Evolutionary conservation across 805 yeast genomes (phyloP), one percentile per base, ranked within the genome.

Genomic region (Teunomyces aglyptinius): DNA sequence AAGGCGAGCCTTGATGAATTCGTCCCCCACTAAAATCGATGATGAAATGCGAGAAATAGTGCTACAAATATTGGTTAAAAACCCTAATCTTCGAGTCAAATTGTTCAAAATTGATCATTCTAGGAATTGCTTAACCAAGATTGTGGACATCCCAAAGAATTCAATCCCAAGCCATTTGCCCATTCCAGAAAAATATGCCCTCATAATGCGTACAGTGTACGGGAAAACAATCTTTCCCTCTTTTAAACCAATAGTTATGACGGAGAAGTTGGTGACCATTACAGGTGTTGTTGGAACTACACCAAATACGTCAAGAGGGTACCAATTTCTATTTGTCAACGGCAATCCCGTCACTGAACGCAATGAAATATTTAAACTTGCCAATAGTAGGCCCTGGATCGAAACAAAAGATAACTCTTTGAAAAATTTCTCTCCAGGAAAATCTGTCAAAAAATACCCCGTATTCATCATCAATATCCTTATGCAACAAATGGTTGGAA

Each of bases 241-340:
- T 3, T 62, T 51, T 44, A 68, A 71, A 34, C 41, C 52, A 3
- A 50, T 70, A 3, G 49, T 57, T 20, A 67, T 68, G 0, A 36
- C 46, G 4, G 65, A 49, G 42, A 49, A 60, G 5, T 60, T 60
- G 1, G 63, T 58, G 39, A 48, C 49, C 6, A 55, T 68, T n/a
- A 50, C 56, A 0, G 78, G 80, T 2, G 50, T 74, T 0, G 61
- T 82, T 8, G 77, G 80, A 0, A 56, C 53, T 3, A 31, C 45
- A 0, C 67, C 77, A 1, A 49, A 61, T 1, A 67, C 66, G 45
- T 56, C 73, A 0, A 70, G 63, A 36, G 49, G 54, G 1, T 65
- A 68, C 46, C 86, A 81, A 52, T 73, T 67, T 43, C 52, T 80
- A 1, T 76, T 68, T 44, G 51, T 78, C 18, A 80, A 82, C 56